Conservation (phyloP, 306 rosid genomes). For the Medicago lupulina region DNA sequence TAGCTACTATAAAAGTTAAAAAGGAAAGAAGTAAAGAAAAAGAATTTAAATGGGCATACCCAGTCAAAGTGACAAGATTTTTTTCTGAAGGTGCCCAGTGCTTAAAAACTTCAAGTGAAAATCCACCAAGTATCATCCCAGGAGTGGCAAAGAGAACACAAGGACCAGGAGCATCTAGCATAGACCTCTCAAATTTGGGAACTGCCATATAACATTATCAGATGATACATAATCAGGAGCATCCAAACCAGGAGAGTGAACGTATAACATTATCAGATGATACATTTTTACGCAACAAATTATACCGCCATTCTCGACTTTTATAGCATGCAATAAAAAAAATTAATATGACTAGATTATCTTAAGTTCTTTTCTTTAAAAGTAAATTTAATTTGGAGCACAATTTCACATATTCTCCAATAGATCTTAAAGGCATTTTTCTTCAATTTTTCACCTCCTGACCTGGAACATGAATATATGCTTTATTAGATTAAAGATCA, state of each 20-base stretch:
- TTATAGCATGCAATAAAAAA: constrained; percentile 11
- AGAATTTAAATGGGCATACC: constrained; percentile 53
- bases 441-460: too few species aligned
- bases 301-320: constrained; percentile 14
- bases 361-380: too few species aligned
- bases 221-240: too few species aligned
- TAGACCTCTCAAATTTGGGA: constrained; percentile 77
- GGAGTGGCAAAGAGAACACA: constrained; percentile 99
- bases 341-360: not conserved
- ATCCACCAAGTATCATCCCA: constrained; percentile 91
- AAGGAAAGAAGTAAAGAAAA: not conserved
- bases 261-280: too few species aligned
- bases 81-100: constrained; percentile 90
- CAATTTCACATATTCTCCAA: too few species aligned
- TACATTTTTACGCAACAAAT: constrained; percentile 23
- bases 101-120: constrained; percentile 92
- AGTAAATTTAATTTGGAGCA: too few species aligned
- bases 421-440: too few species aligned
- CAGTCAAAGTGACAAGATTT: constrained; percentile 82
- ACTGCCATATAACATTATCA: too few species aligned
- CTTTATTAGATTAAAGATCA: too few species aligned
- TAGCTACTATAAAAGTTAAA: constrained; percentile 12
- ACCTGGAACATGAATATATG: too few species aligned
- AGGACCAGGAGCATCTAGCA: constrained; percentile 87
- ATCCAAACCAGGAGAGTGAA: too few species aligned